Conservation (phyloP, 768 basidiomycete species). For the Paxillus rubicundulus region DNA sequence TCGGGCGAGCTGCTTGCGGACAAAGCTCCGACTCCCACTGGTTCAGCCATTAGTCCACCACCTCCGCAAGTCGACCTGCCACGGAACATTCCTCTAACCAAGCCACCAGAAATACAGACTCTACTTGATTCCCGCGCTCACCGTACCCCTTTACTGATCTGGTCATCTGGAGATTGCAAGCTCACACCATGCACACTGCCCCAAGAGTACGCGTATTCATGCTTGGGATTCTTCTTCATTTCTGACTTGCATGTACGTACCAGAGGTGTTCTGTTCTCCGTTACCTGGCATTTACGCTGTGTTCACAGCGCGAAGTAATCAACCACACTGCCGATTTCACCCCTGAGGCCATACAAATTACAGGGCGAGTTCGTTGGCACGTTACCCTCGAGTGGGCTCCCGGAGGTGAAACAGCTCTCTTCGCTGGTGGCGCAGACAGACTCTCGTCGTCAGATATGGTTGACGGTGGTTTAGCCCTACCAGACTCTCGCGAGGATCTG, state of each 20-base stretch:
- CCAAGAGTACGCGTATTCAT: constrained; percentile 39
- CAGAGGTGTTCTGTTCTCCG: not conserved
- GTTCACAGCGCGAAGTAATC: constrained; percentile 15
- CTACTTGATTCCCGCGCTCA: constrained; percentile 41
- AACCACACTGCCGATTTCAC: not conserved
- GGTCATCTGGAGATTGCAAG: constrained; percentile 36
- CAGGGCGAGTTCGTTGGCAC: constrained; percentile 43
- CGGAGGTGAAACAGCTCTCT: constrained; percentile 45
- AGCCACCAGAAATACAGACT: constrained; percentile 43
- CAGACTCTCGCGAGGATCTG: not conserved
- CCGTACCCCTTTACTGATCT: constrained; percentile 39
- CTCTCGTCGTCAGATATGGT: not conserved
- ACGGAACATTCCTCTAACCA: constrained; percentile 19
- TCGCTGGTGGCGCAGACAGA: constrained; percentile 1
- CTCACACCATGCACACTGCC: constrained; percentile 28
- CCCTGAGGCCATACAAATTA: constrained; percentile 5
- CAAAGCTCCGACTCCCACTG: not conserved
- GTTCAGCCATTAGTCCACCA: not conserved
- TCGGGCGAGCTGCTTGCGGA: not conserved
- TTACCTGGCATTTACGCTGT: constrained; percentile 1
- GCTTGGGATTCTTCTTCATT: constrained; percentile 49
- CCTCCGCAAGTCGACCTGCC: not conserved
- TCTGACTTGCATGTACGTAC: constrained; percentile 37
- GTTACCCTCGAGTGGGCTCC: constrained; percentile 48
- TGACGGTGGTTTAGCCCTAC: not conserved